Evolutionary conservation across 305 asterid genomes (phyloP).

Genomic region (Ajuga reptans): DNA sequence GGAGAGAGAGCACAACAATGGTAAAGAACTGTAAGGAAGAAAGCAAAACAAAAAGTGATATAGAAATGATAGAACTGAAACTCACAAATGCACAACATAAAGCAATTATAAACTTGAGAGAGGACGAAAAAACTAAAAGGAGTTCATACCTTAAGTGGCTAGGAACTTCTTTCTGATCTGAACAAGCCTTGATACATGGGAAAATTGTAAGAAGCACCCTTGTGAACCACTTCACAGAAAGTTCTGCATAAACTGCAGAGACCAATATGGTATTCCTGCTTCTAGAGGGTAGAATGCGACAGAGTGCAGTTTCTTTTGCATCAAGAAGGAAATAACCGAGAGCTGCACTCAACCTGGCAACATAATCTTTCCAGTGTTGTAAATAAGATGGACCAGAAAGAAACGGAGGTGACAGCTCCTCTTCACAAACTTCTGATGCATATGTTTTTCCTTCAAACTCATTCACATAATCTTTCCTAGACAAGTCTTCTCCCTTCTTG

Average conservation of each 20-base stretch:
- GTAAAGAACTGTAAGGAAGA: constrained; percentile 11
- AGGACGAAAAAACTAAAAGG: constrained; percentile 11
- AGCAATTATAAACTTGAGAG: constrained; percentile 13
- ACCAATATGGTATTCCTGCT: constrained; percentile 48
- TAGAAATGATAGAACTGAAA: constrained; percentile 20
- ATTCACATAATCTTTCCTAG: constrained; percentile 29
- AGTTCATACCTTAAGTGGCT: constrained; percentile 65
- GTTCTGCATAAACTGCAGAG: constrained; percentile 79
- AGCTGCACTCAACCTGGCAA: constrained; percentile 58
- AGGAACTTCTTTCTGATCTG: constrained; percentile 71
- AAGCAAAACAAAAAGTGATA: constrained; percentile 16
- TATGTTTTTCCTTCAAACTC: constrained; percentile 31
- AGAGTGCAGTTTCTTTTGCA: constrained; percentile 42
- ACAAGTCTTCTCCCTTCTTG: constrained; percentile 30
- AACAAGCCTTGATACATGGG: constrained; percentile 92
- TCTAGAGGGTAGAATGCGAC: constrained; percentile 36
- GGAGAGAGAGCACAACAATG: constrained; percentile 28
- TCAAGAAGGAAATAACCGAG: constrained; percentile 69
- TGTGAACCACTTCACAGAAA: constrained; percentile 86
- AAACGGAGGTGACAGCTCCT: constrained; percentile 31
- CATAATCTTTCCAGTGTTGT: constrained; percentile 68
- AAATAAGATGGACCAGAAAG: constrained; percentile 34
- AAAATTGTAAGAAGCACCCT: constrained; percentile 83
- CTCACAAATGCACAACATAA: constrained; percentile 19
- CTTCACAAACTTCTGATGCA: constrained; percentile 30